Evolutionary conservation across 2,329 filamentous ascomycete genomes (phyloP), one percentile per base, ranked within the genome.

Genomic region (Diplodia intermedia): DNA sequence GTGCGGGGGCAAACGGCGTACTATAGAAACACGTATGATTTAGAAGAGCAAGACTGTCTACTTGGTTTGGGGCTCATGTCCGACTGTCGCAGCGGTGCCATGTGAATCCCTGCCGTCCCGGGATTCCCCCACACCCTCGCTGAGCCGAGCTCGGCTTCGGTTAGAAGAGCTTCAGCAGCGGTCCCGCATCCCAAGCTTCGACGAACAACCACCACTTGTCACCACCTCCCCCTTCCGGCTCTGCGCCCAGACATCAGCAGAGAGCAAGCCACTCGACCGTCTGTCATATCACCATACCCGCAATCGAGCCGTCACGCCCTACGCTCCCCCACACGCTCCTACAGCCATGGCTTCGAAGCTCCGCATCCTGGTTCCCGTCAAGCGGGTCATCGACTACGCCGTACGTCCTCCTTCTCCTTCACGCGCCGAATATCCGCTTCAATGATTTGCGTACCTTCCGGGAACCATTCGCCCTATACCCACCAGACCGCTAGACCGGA

Each of bases 311-410:
- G 57, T n/a, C 36, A 15, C 62, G 38, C 14, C 23, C 36, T 33
- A 33, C 31, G 7, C 31, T 33, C 31, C 8, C 31, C 31, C 31
- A 33, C 31, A 6, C 31, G 31, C 31, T 33, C 31, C 31, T 52
- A 14, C 36, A 47, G 18, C 20, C 62, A 65, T 65, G 62, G 62
- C 50, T 80, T 82, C 82, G 61, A 76, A 80, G 57, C 78, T 86
- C 63, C 82, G 84, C 73, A 85, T 86, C 73, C 78, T 86, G 71
- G 85, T 86, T 43, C 85, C 85, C 71, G 79, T 86, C 57, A 86
- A 86, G 78, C 82, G 84, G 76, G 85, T 86, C 71, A 85, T 86
- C 77, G 85, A 86, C 82, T 86, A 86, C 80, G 84, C 85, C 57
- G 84, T 86, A 80, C 60, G 80, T 73, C 40, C 26, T 56, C 31